phyloP scores from a whole-genome alignment of 805 yeast species.

The Sugiyamaella americana region DNA sequence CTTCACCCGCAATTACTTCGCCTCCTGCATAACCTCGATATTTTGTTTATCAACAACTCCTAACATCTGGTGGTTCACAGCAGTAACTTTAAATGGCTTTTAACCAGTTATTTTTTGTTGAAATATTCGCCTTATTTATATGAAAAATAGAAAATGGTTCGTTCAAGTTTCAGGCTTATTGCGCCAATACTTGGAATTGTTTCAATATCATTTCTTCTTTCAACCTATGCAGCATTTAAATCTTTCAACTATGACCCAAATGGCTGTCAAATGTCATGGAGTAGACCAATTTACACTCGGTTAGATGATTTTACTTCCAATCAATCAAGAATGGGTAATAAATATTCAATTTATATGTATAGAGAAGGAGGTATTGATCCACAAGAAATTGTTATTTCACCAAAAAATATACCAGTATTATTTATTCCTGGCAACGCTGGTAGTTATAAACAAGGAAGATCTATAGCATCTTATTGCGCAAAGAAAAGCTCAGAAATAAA shows the following conservation, averaged over 20 bases:
- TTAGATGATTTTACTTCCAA: constrained; percentile 25
- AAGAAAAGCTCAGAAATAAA: constrained; percentile 20
- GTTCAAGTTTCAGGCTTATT: neutral
- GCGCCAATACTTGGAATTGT: neutral
- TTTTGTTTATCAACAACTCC: no score
- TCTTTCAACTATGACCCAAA: constrained; percentile 4
- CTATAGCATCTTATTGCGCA: constrained; percentile 82
- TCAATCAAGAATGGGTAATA: constrained; percentile 65
- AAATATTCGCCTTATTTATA: no score
- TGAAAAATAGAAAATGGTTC: no score
- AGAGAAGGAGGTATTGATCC: constrained; percentile 61
- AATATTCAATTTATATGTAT: constrained; percentile 79
- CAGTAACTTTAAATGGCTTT: no score
- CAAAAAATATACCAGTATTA: constrained; percentile 78
- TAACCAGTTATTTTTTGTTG: no score
- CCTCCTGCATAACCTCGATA: no score
- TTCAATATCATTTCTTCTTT: neutral
- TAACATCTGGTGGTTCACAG: no score
- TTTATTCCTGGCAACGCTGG: constrained; percentile 99
- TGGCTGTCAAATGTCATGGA: constrained; percentile 20
- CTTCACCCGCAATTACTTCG: no score
- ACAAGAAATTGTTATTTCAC: constrained; percentile 30
- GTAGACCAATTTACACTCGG: constrained; percentile 20
- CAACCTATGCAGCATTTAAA: neutral
- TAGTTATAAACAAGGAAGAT: constrained; percentile 79